phyloP scores from a whole-genome alignment of 129 eudicot genomes.

The Centrapalus pauciflorus region DNA sequence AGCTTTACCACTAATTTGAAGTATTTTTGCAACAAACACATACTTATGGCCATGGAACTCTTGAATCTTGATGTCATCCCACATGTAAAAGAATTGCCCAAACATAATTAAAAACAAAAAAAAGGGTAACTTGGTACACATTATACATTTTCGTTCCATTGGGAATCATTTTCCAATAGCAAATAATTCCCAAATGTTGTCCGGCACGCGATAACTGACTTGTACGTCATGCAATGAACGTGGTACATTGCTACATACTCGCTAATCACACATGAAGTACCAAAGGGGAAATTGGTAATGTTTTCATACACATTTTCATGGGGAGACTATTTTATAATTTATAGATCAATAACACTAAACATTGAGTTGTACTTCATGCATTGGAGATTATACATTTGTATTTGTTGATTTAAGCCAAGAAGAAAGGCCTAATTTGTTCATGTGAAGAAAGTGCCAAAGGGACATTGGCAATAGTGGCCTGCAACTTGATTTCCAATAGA shows the following conservation, averaged over 20 bases:
- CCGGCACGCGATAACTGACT: neutral
- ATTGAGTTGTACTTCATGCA: neutral
- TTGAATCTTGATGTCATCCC: too few species aligned
- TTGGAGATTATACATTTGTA: neutral
- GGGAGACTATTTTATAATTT: neutral
- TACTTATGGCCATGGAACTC: too few species aligned
- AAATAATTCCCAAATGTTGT: neutral
- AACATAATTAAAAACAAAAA: neutral
- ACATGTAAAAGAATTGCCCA: neutral
- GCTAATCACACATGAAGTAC: neutral
- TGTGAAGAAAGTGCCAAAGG: slow-evolving; percentile 27
- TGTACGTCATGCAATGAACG: neutral
- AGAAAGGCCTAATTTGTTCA: neutral
- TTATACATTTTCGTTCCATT: neutral
- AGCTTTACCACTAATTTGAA: too few species aligned
- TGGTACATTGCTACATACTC: neutral
- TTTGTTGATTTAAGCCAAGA: neutral
- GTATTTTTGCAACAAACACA: too few species aligned
- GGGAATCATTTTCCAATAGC: neutral
- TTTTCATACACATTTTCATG: neutral
- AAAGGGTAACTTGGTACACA: slow-evolving; percentile 9
- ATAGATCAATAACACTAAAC: neutral
- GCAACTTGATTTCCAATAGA: slow-evolving; percentile 14
- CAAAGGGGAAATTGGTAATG: neutral
- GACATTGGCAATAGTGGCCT: slow-evolving; percentile 20